Base-by-base conservation (phyloP, 2,329 filamentous ascomycete genomes). In the Nothophaeocryptopus gaeumannii region DNA sequence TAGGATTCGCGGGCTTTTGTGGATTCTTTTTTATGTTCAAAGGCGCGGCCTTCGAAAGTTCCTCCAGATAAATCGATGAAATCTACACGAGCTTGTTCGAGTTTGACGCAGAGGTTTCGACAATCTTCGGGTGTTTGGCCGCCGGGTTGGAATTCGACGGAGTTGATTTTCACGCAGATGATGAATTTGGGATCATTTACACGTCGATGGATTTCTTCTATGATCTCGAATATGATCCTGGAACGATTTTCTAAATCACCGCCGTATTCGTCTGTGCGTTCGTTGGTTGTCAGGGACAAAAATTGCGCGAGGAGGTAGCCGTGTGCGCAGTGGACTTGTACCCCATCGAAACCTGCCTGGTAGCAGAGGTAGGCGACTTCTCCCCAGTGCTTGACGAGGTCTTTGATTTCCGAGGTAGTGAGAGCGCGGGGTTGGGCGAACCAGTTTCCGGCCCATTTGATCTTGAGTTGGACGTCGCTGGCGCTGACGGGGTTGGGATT, bases 271-370 rank as follows among this genome's bases (percentile, higher is more conserved):
- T 74, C 73, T 1, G 67, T 71, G 9, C 72, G 56, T 35, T 63
- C 67, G 51, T 75, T 75, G 12, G 69, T 71, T 5, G 72, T 64
- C 0, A 67, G 65, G 0, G 63, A 67, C 1, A 73, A 58, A 47
- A 74, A 75, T 43, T 73, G 68, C 11, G 70, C 65, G 4, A 75
- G 55, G 2, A 74, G 61, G 47, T 74, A 75, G 2, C 72, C 72
- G 44, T 74, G 72, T 8, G 64, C 64, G 30, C 60, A 61, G 42
- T 68, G 64, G 1, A 68, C 50, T 48, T 67, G 61, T 0, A 67
- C 65, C 13, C 63, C 64, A 29, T 66, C 64, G 35, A 62, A 60
- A 4, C 62, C 64, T 15, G 64, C 63, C 41, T 59, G 37, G 26
- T 64, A 49, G 47, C 59, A 62, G 8, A 63, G 47, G 10, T 55